Evolutionary conservation across 768 basidiomycete species (phyloP), one percentile per base, ranked within the genome.

Genomic region (Tylopilus plumbeoviolaceoides): DNA sequence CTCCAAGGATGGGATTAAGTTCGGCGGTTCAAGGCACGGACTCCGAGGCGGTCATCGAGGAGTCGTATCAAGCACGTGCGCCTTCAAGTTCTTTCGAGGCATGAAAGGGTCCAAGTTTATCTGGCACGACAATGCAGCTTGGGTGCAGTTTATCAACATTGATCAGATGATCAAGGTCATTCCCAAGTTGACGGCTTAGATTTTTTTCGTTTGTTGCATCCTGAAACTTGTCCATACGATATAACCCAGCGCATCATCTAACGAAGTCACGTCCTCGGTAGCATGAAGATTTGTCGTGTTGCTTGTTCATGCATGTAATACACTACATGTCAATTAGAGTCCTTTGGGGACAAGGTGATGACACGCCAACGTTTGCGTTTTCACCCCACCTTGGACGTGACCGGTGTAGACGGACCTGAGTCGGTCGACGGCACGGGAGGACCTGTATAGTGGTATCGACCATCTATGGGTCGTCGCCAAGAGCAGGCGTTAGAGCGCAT

Each of bases 1-100:
- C 73, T 92, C 0, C 74, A 77, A n/a, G 91, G 91, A 0, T 93
- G 91, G 91, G 91, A 93, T 66, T 91, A n/a, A n/a, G n/a, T 93
- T 69, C 80, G 91, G 8, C 73, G 91, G 39, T 93, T 87, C 78
- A 79, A 78, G 51, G 81, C 86, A 14, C 80, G 69, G 74, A n/a
- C n/a, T n/a, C n/a, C 31, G 78, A 78, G 14, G 60, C 75, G 27
- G 63, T 67, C 21, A 71, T 87, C 39, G 77, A 83, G 56, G 87
- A 91, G 67, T 69, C 75, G 43, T 91, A 91, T 61, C 84, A 88
- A 63, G 89, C 64, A 86, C 83, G 5, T 80, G 79, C 43, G 89
- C 88, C 2, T 89, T 88, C n/a, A n/a, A n/a, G n/a, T n/a, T n/a
- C 68, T 91, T 84, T 72, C 75, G 89, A 27, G 85, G 85, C 10